Conservation (phyloP, 768 basidiomycete genomes). For the Psilocybe subaeruginosa region DNA sequence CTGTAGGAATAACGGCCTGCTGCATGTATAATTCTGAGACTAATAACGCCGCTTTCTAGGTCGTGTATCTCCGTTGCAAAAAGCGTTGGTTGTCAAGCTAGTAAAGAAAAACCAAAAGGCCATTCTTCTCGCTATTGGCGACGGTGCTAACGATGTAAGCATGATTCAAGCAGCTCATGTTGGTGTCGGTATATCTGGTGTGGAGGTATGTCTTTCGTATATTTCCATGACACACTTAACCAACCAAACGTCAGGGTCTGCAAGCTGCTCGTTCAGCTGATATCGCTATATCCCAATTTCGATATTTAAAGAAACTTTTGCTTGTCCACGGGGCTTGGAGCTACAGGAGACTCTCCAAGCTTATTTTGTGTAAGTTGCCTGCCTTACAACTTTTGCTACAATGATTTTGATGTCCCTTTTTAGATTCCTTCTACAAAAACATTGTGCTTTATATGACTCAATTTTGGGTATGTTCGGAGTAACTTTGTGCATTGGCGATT, state of each 20-base stretch:
- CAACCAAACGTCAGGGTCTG: constrained; percentile 61
- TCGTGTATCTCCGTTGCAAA: constrained; percentile 97
- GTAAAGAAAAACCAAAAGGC: constrained; percentile 96
- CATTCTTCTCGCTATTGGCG: constrained; percentile 95
- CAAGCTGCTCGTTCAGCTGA: constrained; percentile 99
- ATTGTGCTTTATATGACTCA: constrained; percentile 98
- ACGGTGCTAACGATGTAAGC: constrained; percentile 97
- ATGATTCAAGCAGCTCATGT: constrained; percentile 99
- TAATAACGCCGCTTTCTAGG: constrained; percentile 42
- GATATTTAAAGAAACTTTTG: constrained; percentile 90
- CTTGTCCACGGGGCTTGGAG: constrained; percentile 99
- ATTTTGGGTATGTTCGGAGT: constrained; percentile 75
- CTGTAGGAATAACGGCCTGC: constrained; percentile 55
- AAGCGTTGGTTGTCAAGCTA: constrained; percentile 97
- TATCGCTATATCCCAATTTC: constrained; percentile 97
- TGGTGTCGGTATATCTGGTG: constrained; percentile 96
- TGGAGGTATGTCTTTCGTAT: constrained; percentile 63
- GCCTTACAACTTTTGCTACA: background rate
- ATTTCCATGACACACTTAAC: background rate
- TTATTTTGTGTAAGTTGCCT: constrained; percentile 83
- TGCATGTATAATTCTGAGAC: too few species aligned
- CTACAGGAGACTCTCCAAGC: constrained; percentile 91
- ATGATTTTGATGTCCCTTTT: constrained; percentile 8
- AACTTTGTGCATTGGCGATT: background rate
- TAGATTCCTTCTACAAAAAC: constrained; percentile 99